Percentiles rank a stretch among this genome's conserved stretches.
Conservation (phyloP, 768 basidiomycete genomes). For the Suillus luteus region DNA sequence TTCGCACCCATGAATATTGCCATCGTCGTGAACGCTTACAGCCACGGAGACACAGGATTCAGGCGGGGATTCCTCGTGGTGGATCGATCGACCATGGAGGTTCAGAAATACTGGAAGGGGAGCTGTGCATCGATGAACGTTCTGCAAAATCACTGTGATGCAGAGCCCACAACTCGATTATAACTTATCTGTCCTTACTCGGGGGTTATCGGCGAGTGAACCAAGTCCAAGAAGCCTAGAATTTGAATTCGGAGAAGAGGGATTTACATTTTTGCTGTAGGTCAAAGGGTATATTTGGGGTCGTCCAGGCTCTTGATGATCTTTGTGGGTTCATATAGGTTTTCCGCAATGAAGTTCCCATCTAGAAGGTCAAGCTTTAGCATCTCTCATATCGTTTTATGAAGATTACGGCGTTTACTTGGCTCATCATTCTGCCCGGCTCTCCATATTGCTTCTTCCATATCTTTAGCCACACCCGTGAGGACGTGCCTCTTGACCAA, state of each 20-base stretch:
- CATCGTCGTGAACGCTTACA: neutral
- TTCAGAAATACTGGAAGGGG: neutral
- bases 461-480: conserved; percentile 70
- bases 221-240: neutral
- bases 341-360: conserved; percentile 42
- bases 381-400: too few relatives aligned
- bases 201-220: neutral
- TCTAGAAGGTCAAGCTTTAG: conserved; percentile 34
- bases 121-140: neutral
- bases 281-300: conserved; percentile 24
- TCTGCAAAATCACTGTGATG: neutral
- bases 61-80: neutral
- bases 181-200: neutral
- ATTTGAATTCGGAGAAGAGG: neutral
- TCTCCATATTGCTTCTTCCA: conserved; percentile 66
- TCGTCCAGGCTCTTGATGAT: conserved; percentile 47
- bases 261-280: neutral
- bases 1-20: neutral
- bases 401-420: conserved; percentile 47
- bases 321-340: conserved; percentile 43
- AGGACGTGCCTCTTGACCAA: conserved; percentile 74
- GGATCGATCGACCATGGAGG: conserved; percentile 1
- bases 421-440: conserved; percentile 79
- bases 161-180: neutral
- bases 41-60: neutral